Conservation (phyloP, 139 green algal species). For the Micractinium conductrix region DNA sequence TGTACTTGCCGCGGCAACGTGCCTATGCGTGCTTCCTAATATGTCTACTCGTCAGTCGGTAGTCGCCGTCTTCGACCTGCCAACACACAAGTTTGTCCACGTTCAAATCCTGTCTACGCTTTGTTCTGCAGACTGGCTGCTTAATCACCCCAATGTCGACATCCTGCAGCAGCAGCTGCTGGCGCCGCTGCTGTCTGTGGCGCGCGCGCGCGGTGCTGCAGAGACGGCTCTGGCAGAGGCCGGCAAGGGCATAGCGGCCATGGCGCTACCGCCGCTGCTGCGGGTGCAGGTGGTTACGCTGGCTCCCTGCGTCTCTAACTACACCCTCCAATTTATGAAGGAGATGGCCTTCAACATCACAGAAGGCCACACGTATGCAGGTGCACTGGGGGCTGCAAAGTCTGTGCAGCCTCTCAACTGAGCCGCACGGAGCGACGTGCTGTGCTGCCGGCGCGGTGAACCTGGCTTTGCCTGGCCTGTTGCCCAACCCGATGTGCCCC, state of each 20-base stretch:
- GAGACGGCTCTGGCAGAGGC: not conserved
- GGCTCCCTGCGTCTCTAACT: conserved; percentile 15
- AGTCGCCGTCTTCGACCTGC: no score
- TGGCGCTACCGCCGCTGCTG: not conserved
- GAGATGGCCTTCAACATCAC: conserved; percentile 32
- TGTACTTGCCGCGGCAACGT: no score
- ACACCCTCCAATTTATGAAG: conserved; percentile 4
- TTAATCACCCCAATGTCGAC: conserved; percentile 32
- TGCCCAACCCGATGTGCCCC: no score
- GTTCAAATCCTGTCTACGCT: no score
- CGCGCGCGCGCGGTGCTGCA: not conserved
- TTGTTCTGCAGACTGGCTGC: conserved; percentile 33
- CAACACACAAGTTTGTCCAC: no score
- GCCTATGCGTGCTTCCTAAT: no score
- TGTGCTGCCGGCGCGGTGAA: no score
- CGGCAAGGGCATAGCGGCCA: not conserved
- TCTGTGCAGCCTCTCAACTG: no score
- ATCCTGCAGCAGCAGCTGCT: conserved; percentile 28
- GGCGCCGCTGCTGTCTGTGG: not conserved
- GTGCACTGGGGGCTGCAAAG: no score
- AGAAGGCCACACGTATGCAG: conserved; percentile 14
- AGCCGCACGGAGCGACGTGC: no score
- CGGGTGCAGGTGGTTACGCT: conserved; percentile 21
- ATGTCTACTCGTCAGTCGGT: no score
- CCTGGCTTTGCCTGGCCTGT: no score